phyloP scores from a whole-genome alignment of 164 flowering plant genomes.

The Macadamia integrifolia region DNA sequence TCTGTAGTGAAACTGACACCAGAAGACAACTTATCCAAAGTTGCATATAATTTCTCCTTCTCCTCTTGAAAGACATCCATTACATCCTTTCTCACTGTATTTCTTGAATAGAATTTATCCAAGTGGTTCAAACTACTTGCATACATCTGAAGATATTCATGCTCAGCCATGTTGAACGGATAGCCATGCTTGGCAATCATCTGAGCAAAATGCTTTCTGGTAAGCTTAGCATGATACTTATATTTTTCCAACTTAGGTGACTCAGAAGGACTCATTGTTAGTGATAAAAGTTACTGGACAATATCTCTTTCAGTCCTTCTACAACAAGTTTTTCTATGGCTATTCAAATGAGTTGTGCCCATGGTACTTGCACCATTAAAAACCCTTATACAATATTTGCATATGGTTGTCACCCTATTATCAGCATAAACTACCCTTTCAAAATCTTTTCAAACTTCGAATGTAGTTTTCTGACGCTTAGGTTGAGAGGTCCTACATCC shows the following conservation, averaged over 20 bases:
- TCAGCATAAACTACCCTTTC: too few relatives aligned
- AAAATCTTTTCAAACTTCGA: too few relatives aligned
- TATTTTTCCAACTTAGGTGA: not conserved
- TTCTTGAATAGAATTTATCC: not conserved
- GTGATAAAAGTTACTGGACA: not conserved
- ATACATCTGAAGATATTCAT: not conserved
- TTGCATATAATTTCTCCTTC: conserved; percentile 1
- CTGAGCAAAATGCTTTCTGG: not conserved
- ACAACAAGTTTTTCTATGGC: not conserved
- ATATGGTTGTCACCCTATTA: not conserved
- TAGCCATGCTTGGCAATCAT: conserved; percentile 3
- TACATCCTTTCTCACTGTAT: not conserved
- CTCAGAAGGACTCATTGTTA: not conserved
- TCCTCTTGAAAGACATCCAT: not conserved
- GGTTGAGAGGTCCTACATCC: too few relatives aligned
- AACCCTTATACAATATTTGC: not conserved
- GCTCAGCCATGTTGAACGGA: conserved; percentile 5
- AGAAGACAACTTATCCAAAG: not conserved
- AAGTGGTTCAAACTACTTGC: not conserved
- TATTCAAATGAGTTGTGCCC: not conserved
- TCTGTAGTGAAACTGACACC: not conserved
- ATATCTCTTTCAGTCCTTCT: not conserved
- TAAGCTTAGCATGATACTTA: not conserved
- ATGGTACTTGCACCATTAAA: not conserved
- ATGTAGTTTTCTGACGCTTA: too few relatives aligned